phyloP scores from a whole-genome alignment of 2,329 filamentous ascomycete species.

The Parafenestella ontariensis region DNA sequence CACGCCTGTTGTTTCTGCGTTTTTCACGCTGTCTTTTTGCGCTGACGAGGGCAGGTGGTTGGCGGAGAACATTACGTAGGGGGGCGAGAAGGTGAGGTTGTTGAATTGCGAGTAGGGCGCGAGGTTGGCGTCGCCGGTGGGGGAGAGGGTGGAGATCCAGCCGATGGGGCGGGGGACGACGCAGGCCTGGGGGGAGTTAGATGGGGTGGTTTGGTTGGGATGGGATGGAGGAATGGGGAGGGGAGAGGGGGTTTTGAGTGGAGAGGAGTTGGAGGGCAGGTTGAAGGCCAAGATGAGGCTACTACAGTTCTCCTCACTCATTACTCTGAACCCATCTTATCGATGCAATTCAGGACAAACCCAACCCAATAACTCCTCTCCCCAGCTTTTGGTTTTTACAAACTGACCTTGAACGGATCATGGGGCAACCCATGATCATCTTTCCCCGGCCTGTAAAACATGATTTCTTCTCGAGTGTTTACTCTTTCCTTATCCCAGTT shows the following conservation, averaged over 20 bases:
- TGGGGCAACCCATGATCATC: slow-evolving; percentile 60
- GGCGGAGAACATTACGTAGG: slow-evolving; percentile 67
- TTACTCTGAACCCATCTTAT: no score
- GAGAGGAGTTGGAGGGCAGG: background rate
- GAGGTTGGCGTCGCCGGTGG: slow-evolving; percentile 59
- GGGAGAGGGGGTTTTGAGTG: background rate
- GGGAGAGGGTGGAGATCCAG: slow-evolving; percentile 66
- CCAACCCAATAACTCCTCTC: no score
- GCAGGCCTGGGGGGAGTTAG: no score
- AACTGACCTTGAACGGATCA: slow-evolving; percentile 65
- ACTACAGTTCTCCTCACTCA: no score
- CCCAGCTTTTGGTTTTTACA: background rate
- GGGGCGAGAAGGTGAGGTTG: slow-evolving; percentile 68
- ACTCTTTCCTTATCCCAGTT: no score
- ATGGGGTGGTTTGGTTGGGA: no score
- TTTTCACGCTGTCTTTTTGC: slow-evolving; percentile 65
- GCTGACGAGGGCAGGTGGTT: slow-evolving; percentile 59
- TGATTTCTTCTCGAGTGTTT: slow-evolving; percentile 20
- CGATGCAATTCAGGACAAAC: no score
- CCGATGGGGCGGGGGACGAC: slow-evolving; percentile 68
- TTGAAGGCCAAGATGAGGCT: background rate
- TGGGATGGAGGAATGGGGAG: background rate
- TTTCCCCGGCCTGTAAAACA: slow-evolving; percentile 63
- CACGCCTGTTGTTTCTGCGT: slow-evolving; percentile 62
- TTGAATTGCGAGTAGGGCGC: slow-evolving; percentile 69